Conservation (phyloP, 495 filamentous ascomycete genomes). For the Aspergillus steynii region DNA sequence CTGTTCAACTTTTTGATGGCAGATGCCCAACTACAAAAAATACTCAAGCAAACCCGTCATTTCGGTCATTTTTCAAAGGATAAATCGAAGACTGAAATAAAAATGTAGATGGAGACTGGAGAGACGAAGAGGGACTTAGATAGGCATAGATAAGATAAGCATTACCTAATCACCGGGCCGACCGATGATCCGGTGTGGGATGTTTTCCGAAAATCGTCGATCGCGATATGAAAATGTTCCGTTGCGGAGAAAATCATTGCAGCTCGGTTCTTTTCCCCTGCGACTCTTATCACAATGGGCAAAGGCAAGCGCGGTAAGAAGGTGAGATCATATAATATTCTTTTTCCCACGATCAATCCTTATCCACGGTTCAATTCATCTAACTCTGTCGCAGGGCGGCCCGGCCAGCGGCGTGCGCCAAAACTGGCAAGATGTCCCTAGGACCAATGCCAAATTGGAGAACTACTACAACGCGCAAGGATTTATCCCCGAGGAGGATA, state of each 20-base stretch:
- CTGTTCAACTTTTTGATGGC: too few relatives aligned
- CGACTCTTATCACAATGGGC: not conserved
- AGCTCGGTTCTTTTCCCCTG: not conserved
- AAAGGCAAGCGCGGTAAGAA: slow-evolving; percentile 21
- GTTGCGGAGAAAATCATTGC: slow-evolving; percentile 8
- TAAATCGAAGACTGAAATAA: too few relatives aligned
- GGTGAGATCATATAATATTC: slow-evolving; percentile 9
- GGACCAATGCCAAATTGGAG: slow-evolving; percentile 76
- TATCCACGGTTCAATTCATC: not conserved
- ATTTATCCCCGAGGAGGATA: slow-evolving; percentile 71
- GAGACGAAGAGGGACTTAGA: too few relatives aligned
- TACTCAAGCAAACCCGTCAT: too few relatives aligned
- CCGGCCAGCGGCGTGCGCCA: slow-evolving; percentile 32
- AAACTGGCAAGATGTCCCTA: slow-evolving; percentile 59
- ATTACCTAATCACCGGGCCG: not conserved
- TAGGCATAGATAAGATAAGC: not conserved
- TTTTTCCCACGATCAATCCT: slow-evolving; percentile 4
- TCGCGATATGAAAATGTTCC: slow-evolving; percentile 7
- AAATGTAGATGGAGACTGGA: too few relatives aligned
- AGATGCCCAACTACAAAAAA: too few relatives aligned
- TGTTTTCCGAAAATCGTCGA: slow-evolving; percentile 4
- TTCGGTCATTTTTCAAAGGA: too few relatives aligned
- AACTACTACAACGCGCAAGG: slow-evolving; percentile 77
- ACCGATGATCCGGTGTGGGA: slow-evolving; percentile 8
- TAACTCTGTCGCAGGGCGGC: slow-evolving; percentile 31